Evolutionary conservation across 1,284 basidiomycete species (phyloP).

Genomic region (Tylopilus sp.): DNA sequence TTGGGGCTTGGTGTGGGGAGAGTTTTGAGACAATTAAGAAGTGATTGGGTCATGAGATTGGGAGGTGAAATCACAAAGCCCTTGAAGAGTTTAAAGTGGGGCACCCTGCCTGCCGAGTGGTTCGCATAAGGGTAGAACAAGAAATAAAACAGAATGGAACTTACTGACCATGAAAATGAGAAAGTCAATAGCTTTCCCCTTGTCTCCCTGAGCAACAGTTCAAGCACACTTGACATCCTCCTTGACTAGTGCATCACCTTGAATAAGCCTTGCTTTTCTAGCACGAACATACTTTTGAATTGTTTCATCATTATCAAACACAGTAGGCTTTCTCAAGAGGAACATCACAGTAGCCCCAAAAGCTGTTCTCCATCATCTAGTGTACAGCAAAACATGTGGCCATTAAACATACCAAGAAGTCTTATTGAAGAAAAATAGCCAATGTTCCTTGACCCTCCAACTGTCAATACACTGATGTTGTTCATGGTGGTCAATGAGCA

Average conservation of each 20-base stretch:
- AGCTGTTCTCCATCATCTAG: constrained; percentile 38
- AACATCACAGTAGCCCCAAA: constrained; percentile 59
- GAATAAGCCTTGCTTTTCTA: constrained; percentile 53
- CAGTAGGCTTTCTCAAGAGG: constrained; percentile 50
- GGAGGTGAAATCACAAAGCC: constrained; percentile 36
- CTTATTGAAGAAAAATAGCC: constrained; percentile 61
- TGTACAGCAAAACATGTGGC: background rate
- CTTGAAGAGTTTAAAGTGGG: constrained; percentile 33
- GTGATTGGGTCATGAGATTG: constrained; percentile 40
- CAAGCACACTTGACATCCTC: constrained; percentile 55
- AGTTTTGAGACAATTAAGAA: constrained; percentile 42
- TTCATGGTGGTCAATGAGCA: constrained; percentile 30
- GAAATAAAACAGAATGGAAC: no score
- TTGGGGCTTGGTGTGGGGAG: constrained; percentile 49
- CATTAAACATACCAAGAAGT: constrained; percentile 54
- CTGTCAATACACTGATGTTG: constrained; percentile 48
- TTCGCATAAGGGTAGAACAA: constrained; percentile 7
- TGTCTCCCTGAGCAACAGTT: constrained; percentile 39
- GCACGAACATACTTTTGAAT: constrained; percentile 52
- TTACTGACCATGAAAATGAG: constrained; percentile 37
- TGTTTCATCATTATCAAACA: constrained; percentile 53
- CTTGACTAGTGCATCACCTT: constrained; percentile 56
- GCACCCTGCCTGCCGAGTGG: constrained; percentile 27
- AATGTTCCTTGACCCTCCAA: constrained; percentile 71
- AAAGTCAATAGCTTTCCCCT: constrained; percentile 34